Evolutionary conservation across 148 eudicot species (phyloP).

Genomic region (Fallopia convolvulus): DNA sequence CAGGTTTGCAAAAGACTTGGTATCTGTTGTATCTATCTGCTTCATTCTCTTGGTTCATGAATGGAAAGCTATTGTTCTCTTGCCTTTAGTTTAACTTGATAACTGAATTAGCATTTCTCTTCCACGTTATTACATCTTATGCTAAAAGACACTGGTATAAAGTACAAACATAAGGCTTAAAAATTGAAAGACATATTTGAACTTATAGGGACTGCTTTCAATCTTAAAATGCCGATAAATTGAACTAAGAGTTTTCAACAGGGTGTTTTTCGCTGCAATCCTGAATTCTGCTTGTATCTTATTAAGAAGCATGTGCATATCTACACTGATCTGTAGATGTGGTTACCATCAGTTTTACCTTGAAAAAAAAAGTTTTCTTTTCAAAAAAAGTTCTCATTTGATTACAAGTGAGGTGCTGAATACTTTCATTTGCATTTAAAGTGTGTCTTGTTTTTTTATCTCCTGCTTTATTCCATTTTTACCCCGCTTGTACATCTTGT

Average conservation of each 20-base stretch:
- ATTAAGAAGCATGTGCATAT: background rate
- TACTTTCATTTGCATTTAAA: background rate
- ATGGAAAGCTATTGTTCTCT: background rate
- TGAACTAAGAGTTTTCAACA: background rate
- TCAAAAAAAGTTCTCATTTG: background rate
- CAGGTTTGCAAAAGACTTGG: background rate
- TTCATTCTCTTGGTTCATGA: background rate
- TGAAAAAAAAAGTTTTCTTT: too few relatives aligned
- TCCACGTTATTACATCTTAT: background rate
- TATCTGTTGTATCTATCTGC: background rate
- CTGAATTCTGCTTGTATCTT: background rate
- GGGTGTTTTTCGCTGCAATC: background rate
- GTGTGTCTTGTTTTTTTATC: background rate
- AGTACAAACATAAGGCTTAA: background rate
- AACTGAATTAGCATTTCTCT: background rate
- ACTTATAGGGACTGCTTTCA: background rate
- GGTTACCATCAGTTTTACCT: too few relatives aligned
- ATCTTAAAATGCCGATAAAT: background rate
- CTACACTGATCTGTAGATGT: background rate
- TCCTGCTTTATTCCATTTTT: background rate
- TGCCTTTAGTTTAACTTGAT: background rate
- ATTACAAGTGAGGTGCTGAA: background rate
- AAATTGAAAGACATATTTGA: background rate
- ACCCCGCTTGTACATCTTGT: background rate
- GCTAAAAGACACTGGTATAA: background rate